Evolutionary conservation across 164 flowering plant genomes (phyloP), one percentile per base, ranked within the genome.

Genomic region (Magnolia changhungtana): DNA sequence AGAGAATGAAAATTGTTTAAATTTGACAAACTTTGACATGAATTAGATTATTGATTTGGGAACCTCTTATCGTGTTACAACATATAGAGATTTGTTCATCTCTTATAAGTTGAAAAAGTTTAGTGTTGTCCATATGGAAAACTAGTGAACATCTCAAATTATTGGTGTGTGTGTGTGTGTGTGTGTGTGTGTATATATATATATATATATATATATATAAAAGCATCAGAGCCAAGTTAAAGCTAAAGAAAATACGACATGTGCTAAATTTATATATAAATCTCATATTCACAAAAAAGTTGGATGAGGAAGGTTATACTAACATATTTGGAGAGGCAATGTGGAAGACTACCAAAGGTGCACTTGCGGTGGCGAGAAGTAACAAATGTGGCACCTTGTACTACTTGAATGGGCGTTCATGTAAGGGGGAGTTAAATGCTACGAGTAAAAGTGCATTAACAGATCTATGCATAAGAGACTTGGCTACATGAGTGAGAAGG

Each of bases 381-480:
- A 37, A 37, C 45, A 51, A 50, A 20, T 9, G 24, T 72, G 27
- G 63, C 63, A 7, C 64, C 10, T 21, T 72, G 27, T 52, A 72
- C 51, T 21, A 21, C 20, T 20, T 72, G 24, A 55, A 52, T 0
- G 59, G 23, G 11, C 27, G 21, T 21, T 11, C 51, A 50, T 19
- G 29, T 24, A 72, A 51, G 16, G 0, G 19, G 27, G 29, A 51
- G 24, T 20, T 72, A 24, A 72, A 72, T 72, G 19, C 63, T 20
- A 52, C 63, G 11, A 37, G 18, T 8, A 14, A 24, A 11, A 52
- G 51, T 16, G 1, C 23, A 16, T 31, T 8, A 18, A 20, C 5
- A 3, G 45, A 58, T 24, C 21, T 72, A 50, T 52, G 63, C 74
- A 72, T 51, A 50, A 72, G 74, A 50, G 74, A 27, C 31, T 52